Evolutionary conservation across 1,139 yeast genomes (phyloP).

Genomic region (Kodamaea sp.): DNA sequence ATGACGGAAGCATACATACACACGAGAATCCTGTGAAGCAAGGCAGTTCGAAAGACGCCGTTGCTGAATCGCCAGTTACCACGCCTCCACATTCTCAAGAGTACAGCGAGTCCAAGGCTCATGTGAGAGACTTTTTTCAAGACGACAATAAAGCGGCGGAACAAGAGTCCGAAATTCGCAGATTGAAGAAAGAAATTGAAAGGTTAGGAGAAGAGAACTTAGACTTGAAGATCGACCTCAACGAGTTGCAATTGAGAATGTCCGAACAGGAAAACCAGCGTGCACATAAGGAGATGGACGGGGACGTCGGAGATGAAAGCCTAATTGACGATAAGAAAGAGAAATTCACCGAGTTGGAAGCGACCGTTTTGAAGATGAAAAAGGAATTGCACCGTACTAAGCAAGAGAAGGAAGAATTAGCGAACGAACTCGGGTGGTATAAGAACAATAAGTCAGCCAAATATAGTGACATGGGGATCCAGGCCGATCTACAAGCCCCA

Average conservation of each 20-base stretch:
- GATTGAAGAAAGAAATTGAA: conserved; percentile 13
- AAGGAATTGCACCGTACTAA: conserved; percentile 11
- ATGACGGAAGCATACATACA: conserved; percentile 12
- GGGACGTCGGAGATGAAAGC: not conserved
- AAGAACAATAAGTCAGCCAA: conserved; percentile 2
- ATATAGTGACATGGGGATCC: conserved; percentile 1
- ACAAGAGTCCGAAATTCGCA: conserved; percentile 2
- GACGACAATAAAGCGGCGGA: not conserved
- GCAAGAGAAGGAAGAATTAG: conserved; percentile 9
- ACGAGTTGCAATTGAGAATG: conserved; percentile 21
- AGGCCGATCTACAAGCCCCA: not conserved
- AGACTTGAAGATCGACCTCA: conserved; percentile 14
- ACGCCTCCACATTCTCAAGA: conserved; percentile 30
- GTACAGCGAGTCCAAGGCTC: conserved; percentile 10
- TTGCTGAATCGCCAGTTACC: conserved; percentile 21
- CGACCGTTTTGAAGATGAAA: conserved; percentile 11
- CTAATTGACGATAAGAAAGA: not conserved
- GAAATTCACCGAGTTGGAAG: conserved; percentile 8
- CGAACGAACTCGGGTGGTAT: conserved; percentile 12
- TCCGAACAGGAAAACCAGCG: conserved; percentile 5
- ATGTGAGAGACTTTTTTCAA: conserved; percentile 1
- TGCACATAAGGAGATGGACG: conserved; percentile 7
- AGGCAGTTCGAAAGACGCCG: conserved; percentile 3
- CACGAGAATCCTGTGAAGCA: conserved; percentile 1
- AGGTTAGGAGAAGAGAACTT: conserved; percentile 16